phyloP scores from a whole-genome alignment of 257 asterid genomes.

The Verbascum thapsus region DNA sequence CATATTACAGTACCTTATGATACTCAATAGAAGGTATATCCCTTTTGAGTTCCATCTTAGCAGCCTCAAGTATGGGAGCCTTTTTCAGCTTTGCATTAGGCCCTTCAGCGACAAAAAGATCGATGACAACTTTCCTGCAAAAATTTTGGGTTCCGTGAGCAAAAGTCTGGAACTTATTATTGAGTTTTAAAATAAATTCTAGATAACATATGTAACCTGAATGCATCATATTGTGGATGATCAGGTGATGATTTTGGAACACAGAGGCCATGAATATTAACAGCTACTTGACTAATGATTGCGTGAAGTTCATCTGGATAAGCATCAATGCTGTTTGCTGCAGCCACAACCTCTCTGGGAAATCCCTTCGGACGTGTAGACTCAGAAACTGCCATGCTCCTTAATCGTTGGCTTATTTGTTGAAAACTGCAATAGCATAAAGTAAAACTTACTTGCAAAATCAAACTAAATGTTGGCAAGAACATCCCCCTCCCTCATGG shows the following conservation, averaged over 20 bases:
- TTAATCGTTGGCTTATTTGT: constrained; percentile 63
- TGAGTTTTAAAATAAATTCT: background rate
- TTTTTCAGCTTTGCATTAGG: constrained; percentile 82
- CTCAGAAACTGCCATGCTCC: constrained; percentile 61
- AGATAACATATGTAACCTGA: constrained; percentile 53
- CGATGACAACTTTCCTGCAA: constrained; percentile 71
- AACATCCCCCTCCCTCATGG: constrained; percentile 17
- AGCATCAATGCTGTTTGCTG: constrained; percentile 56
- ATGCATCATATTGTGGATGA: constrained; percentile 59
- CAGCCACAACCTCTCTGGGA: constrained; percentile 54
- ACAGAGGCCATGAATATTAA: constrained; percentile 74
- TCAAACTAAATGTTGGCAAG: constrained; percentile 22
- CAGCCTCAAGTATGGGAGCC: constrained; percentile 71
- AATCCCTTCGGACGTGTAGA: constrained; percentile 48
- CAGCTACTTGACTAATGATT: constrained; percentile 61
- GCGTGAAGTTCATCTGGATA: constrained; percentile 63
- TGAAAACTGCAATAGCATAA: constrained; percentile 54
- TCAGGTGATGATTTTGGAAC: constrained; percentile 79
- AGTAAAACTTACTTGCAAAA: constrained; percentile 15
- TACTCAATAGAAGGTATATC: constrained; percentile 47
- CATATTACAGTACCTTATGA: constrained; percentile 56
- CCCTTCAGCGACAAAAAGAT: constrained; percentile 63
- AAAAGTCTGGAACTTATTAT: background rate
- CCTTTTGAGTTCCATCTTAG: constrained; percentile 51
- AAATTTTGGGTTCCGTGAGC: background rate